Conservation (phyloP, 2,329 filamentous ascomycete genomes). For the Colletotrichum costaricense region DNA sequence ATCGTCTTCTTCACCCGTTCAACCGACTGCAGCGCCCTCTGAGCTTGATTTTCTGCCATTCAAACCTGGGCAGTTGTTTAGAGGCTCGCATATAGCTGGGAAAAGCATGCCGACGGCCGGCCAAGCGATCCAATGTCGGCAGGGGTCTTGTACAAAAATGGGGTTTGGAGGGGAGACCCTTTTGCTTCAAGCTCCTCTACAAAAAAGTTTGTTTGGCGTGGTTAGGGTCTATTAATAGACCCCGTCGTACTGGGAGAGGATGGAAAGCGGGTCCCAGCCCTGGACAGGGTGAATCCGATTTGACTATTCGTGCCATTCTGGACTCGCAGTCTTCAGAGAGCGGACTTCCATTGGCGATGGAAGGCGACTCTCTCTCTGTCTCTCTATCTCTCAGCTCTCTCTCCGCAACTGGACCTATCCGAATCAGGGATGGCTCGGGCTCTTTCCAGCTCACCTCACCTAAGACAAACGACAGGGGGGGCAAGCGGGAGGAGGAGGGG, state of each 20-base stretch:
- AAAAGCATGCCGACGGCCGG: not conserved
- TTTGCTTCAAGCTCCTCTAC: not conserved
- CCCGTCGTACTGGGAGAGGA: not conserved
- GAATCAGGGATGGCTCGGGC: not conserved
- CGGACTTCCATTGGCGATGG: not conserved
- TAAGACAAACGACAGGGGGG: not conserved
- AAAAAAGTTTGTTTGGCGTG: slow-evolving; percentile 21
- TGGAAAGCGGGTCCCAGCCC: not conserved
- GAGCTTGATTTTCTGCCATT: not conserved
- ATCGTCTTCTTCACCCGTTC: no score
- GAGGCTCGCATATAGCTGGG: not conserved
- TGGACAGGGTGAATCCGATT: not conserved
- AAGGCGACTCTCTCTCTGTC: not conserved
- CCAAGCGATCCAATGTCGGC: not conserved
- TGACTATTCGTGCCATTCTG: not conserved
- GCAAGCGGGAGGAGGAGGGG: not conserved
- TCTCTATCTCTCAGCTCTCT: not conserved
- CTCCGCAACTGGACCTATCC: slow-evolving; percentile 14
- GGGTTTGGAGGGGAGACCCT: not conserved
- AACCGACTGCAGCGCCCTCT: not conserved
- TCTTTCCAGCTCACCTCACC: slow-evolving; percentile 26
- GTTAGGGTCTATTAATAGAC: slow-evolving; percentile 22
- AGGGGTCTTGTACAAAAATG: slow-evolving; percentile 1
- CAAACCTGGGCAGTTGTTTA: not conserved
- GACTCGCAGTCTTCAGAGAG: not conserved